Evolutionary conservation across 306 rosid genomes (phyloP), one percentile per base, ranked within the genome.

Genomic region (Sindora glabra): DNA sequence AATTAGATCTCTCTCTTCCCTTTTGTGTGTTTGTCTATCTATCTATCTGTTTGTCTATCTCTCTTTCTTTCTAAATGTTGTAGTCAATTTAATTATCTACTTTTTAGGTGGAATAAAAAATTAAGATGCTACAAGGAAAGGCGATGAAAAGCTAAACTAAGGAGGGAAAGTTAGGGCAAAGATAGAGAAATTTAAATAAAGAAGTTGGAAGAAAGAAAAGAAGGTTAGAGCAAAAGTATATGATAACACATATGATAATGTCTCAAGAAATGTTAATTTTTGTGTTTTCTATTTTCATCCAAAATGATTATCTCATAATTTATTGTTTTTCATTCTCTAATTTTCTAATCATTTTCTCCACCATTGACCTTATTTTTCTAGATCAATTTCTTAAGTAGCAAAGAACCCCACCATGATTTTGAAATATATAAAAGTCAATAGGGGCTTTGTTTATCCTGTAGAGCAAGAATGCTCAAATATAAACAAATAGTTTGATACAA

Each of bases 181-280:
- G 65, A 59, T 46, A 56, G 57, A 27, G 64, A 29, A 56, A 44
- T 39, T 62, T 42, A 69, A 48, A 19, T 59, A 53, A 56, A 21
- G 29, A 32, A 24, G 15, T 25, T 29, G 8, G 34, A 54, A 24
- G 56, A 68, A 58, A 77, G 72, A 57, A 10, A 41, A 59, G 57
- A 33, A 50, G 65, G 36, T 51, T 58, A 76, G 66, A 53, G 66
- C 68, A 78, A 57, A 78, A 83, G 82, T 89, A 84, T 73, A 84
- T 74, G 90, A 90, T 90, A 95, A 82, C 95, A 86, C 85, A 82
- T 84, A 89, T 84, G 86, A 86, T 89, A 86, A 84, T 87, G 67
- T 63, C 42, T 33, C 76, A 69, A 68, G 76, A 77, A 86, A 80
- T 82, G 94, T 74, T 79, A 65, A 69, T 57, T 75, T n/a, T 71